Conservation (phyloP, 2,329 filamentous ascomycete genomes). For the Pestalotiopsis sp. region DNA sequence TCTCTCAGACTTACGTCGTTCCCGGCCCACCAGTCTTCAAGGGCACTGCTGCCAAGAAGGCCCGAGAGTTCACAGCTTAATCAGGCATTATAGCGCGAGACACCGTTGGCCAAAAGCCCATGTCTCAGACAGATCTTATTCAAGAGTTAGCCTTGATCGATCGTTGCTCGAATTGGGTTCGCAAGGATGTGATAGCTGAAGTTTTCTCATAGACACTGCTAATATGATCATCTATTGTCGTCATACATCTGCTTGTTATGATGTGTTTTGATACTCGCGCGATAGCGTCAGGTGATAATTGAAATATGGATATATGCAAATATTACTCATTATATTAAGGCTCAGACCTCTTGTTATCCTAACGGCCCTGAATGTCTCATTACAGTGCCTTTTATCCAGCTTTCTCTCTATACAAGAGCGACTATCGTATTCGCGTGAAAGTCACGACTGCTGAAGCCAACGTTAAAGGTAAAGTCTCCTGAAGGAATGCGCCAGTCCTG, state of each 20-base stretch:
- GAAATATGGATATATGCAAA: neutral
- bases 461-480: constrained; percentile 20
- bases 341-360: neutral
- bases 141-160: too few species aligned
- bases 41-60: constrained; percentile 1
- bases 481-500: constrained; percentile 70
- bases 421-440: constrained; percentile 12
- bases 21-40: constrained; percentile 3
- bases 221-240: too few species aligned
- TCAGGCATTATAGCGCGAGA: neutral
- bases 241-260: too few species aligned
- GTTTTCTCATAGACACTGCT: too few species aligned
- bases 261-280: too few species aligned
- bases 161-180: too few species aligned
- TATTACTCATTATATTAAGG: neutral
- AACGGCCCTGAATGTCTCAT: neutral
- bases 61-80: neutral
- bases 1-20: neutral
- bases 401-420: constrained; percentile 14
- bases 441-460: constrained; percentile 24
- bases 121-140: neutral
- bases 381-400: neutral
- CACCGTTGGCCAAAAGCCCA: neutral
- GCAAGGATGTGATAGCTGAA: too few species aligned
- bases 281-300: too few species aligned